Evolutionary conservation across 225 moss, liverwort and hornwort genomes (phyloP), one percentile per base, ranked within the genome.

Genomic region (Rhytidiadelphus loreus): DNA sequence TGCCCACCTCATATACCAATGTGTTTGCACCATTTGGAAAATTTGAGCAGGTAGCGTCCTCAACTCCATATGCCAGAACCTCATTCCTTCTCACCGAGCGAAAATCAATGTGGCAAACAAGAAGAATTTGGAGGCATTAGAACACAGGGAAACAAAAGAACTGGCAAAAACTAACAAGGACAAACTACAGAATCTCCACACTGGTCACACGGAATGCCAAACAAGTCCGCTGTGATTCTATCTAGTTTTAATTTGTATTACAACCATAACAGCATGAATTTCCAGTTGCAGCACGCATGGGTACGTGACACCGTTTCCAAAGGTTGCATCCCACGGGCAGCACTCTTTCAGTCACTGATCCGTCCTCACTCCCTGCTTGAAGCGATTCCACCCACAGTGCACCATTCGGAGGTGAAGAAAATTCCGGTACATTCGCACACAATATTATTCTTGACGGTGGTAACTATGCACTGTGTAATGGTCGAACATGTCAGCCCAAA

Each of bases 281-380:
- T 77, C 30, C 41, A 56, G 68, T 41, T 70, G 32, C 43, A 22
- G 20, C 77, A 46, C 46, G 9, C 46, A 46, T 46, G 46, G 46
- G n/a, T n/a, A n/a, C n/a, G 7, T 9, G 28, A 60, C 90, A 64
- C 85, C 82, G 86, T 86, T 91, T 86, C 88, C 80, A 89, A 91
- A 80, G 83, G 91, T 43, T 89, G 91, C 75, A 77, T 77, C 86
- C 41, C 16, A 63, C 63, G 77, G 1, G 53, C 32, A 86, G 77
- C 88, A 83, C 78, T 86, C 86, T 83, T 86, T 83, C 86, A 78
- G 16, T 32, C 48, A 24, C 28, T 56, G 18, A 66, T 86, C 56
- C 53, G 48, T 80, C 43, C 64, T 37, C 52, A 39, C 16, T n/a
- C 62, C n/a, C 25, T 78, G 23, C 30, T 56, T 75, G 76, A 21